A percentile compares a stretch with the other conserved stretches of the same genome.
These are phyloP conservation scores for Macadamia integrifolia DNA, from an alignment of 164 flowering plant species.

Conservation along the genomic window DNA sequence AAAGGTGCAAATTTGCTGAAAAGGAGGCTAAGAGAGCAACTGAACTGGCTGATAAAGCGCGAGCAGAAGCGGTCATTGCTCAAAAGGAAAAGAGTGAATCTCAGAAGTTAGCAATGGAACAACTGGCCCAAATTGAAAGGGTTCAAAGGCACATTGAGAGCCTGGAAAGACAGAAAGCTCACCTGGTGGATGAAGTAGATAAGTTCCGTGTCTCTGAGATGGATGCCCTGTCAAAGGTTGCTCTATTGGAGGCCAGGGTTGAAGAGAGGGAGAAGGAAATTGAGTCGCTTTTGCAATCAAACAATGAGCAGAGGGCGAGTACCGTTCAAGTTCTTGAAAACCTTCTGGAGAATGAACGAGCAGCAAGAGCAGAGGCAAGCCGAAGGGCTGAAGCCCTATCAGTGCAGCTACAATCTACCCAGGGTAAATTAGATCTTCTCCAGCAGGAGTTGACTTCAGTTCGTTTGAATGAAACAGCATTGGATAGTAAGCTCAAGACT, in stretches of 20 bases:
- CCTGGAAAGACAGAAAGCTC: constrained; percentile 58
- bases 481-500: not conserved
- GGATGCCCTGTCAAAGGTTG: constrained; percentile 66
- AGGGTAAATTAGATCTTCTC: constrained; percentile 70
- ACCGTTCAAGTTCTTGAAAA: constrained; percentile 75
- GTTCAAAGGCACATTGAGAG: constrained; percentile 70
- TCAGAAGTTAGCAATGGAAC: constrained; percentile 78
- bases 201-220: constrained; percentile 52
- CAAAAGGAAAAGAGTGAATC: constrained; percentile 66
- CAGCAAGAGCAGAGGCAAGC: constrained; percentile 72
- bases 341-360: constrained; percentile 70
- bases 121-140: constrained; percentile 72
- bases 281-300: constrained; percentile 58
- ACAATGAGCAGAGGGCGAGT: constrained; percentile 71
- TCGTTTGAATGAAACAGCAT: constrained; percentile 25
- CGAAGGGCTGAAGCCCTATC: constrained; percentile 79
- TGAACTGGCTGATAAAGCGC: constrained; percentile 80
- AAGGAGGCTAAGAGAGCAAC: constrained; percentile 75
- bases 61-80: constrained; percentile 64
- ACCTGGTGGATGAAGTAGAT: constrained; percentile 46
- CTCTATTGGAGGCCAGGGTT: constrained; percentile 63
- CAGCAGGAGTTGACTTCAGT: constrained; percentile 79
- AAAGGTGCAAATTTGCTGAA: constrained; percentile 77
- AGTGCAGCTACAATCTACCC: constrained; percentile 70
- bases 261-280: constrained; percentile 87